Conservation (phyloP, 2,329 filamentous ascomycete genomes). For the Neonectria punicea region DNA sequence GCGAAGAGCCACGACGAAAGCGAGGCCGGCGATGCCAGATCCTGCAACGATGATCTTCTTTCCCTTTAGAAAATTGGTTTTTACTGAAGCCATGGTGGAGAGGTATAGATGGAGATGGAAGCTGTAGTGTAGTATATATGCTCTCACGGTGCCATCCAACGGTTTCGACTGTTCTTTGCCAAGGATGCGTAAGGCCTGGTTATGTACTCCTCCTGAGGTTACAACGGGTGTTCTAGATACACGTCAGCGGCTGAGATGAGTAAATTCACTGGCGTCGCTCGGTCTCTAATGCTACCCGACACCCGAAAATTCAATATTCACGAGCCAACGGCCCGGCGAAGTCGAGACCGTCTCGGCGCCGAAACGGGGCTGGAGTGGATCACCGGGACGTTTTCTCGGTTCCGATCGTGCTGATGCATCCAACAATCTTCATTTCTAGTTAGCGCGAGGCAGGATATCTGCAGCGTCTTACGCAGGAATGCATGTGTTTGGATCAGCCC, state of each 20-base stretch:
- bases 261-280: neutral
- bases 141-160: neutral
- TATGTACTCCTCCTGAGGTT: neutral
- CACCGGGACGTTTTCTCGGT: neutral
- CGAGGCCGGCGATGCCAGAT: slow-evolving; percentile 11
- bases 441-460: no score
- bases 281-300: neutral
- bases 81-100: neutral
- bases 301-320: neutral
- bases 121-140: neutral
- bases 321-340: neutral
- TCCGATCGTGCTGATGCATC: neutral
- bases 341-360: neutral
- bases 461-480: neutral
- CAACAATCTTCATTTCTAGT: neutral
- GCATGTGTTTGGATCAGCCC: neutral
- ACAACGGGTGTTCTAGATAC: neutral
- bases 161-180: neutral
- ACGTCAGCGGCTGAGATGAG: neutral
- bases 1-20: slow-evolving; percentile 8
- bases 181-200: neutral
- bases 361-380: neutral
- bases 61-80: slow-evolving; percentile 6
- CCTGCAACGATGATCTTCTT: slow-evolving; percentile 16
- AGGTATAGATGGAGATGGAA: neutral